Evolutionary conservation across 2,329 filamentous ascomycete genomes (phyloP), one percentile per base, ranked within the genome.

Genomic region (Pestalotiopsis sp.): DNA sequence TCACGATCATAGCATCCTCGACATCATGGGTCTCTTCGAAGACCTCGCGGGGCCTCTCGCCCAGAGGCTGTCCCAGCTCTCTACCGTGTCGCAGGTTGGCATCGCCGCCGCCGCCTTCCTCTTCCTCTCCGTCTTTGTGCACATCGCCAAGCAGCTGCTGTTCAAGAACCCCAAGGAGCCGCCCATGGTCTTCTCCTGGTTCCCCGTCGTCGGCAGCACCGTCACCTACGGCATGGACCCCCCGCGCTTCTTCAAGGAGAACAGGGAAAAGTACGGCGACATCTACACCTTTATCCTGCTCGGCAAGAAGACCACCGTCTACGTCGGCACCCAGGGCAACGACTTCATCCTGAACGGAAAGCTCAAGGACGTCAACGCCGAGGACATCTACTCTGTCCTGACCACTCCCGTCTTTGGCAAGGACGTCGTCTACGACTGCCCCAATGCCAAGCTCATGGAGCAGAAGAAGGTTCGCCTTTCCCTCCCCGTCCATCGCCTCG

Each of bases 211-310:
- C 76, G 95, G 95, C 72, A 98, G 92, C 84, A 98, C 96, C 69
- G 86, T 98, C 75, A 93, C 90, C 59, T 99, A 98, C 83, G 95
- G 95, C 80, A 98, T 98, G 82, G 94, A 98, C 77, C 95, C 95
- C 17, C 95, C 93, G 77, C 86, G 85, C 65, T 98, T 98, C 87
- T 97, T 98, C 84, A 86, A 74, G 88, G 90, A 86, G 79, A 88
- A 88, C 81, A 90, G 90, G 75, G 86, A 88, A 75, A 97, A 97
- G 92, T 93, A 95, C 79, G 94, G 94, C 78, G 92, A 97, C 81
- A 90, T 94, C 77, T 97, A 96, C 79, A 97, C 94, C 20, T 97
- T 97, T 76, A 84, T 97, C 69, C 88, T 97, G 64, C 90, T 97
- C 66, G 94, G 94, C 75, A 94, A 92, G 85, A 95, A 94, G 82